Conservation (phyloP, 495 filamentous ascomycete species). For the Evansstolkia leycettana region DNA sequence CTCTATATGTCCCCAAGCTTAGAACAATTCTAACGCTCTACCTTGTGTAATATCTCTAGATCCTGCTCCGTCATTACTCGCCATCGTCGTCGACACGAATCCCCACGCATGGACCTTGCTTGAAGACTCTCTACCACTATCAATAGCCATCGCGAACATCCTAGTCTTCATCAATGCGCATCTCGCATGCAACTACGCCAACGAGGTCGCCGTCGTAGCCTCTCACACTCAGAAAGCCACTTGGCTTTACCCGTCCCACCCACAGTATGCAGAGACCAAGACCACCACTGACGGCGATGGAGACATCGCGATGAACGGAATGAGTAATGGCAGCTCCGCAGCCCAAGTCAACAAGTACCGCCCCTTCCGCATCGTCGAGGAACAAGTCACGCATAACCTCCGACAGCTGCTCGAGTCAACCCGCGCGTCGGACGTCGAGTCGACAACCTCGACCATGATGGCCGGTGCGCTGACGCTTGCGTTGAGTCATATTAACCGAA, state of each 20-base stretch:
- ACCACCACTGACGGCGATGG: conserved; percentile 21
- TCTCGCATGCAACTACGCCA: conserved; percentile 82
- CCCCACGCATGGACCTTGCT: conserved; percentile 86
- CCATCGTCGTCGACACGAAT: conserved; percentile 91
- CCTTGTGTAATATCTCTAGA: conserved; percentile 22
- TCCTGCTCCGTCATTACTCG: conserved; percentile 72
- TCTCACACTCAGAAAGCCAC: conserved; percentile 71
- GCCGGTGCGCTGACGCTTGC: conserved; percentile 86
- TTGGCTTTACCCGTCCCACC: conserved; percentile 69
- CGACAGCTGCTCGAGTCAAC: conserved; percentile 56
- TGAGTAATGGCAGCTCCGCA: conserved; percentile 3
- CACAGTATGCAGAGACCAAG: conserved; percentile 9
- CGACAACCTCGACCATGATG: conserved; percentile 63
- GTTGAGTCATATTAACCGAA: conserved; percentile 72
- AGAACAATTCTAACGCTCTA: not conserved
- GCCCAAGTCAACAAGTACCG: conserved; percentile 81
- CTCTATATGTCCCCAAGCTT: not conserved
- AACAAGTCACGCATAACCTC: conserved; percentile 60
- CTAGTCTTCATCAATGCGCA: conserved; percentile 96
- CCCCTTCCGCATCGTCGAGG: conserved; percentile 75
- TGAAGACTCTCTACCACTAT: conserved; percentile 62
- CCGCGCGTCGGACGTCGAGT: conserved; percentile 39
- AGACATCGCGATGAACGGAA: conserved; percentile 23
- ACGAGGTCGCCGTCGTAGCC: conserved; percentile 85
- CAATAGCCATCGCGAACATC: conserved; percentile 75